phyloP scores from a whole-genome alignment of 148 eudicot species.

The Arbutus unedo region DNA sequence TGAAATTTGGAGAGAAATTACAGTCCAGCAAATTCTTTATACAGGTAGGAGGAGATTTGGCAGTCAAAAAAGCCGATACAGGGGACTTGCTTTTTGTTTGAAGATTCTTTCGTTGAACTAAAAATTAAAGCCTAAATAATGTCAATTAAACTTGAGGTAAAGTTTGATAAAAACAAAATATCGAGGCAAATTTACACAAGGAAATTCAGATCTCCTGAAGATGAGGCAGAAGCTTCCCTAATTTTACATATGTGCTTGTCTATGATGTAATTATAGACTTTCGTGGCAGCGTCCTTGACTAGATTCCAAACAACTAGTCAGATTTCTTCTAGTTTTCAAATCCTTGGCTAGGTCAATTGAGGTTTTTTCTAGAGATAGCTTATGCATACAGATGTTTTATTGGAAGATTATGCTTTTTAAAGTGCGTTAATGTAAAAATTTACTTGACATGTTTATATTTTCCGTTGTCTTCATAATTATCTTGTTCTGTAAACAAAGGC shows the following conservation, averaged over 20 bases:
- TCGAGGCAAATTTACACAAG: neutral
- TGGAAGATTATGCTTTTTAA: neutral
- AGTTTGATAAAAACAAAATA: too few species aligned
- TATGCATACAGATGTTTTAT: neutral
- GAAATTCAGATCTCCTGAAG: neutral
- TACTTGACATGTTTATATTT: neutral
- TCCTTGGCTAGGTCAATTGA: neutral
- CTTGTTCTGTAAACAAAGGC: conserved; percentile 2
- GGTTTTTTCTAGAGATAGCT: neutral
- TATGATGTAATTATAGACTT: neutral
- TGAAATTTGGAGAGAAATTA: neutral
- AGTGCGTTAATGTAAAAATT: neutral
- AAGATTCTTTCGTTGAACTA: neutral
- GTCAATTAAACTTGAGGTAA: neutral
- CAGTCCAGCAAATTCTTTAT: neutral
- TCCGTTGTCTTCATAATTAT: neutral
- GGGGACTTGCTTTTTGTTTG: neutral
- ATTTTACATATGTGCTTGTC: neutral
- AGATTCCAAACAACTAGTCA: neutral
- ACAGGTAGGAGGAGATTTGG: neutral
- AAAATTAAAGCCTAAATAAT: neutral
- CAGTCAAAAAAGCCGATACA: neutral
- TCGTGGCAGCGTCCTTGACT: neutral
- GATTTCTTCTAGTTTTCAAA: neutral
- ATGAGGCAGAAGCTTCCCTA: neutral